Evolutionary conservation across 805 yeast genomes (phyloP).

Genomic region (Diddensiella transvaalensis): DNA sequence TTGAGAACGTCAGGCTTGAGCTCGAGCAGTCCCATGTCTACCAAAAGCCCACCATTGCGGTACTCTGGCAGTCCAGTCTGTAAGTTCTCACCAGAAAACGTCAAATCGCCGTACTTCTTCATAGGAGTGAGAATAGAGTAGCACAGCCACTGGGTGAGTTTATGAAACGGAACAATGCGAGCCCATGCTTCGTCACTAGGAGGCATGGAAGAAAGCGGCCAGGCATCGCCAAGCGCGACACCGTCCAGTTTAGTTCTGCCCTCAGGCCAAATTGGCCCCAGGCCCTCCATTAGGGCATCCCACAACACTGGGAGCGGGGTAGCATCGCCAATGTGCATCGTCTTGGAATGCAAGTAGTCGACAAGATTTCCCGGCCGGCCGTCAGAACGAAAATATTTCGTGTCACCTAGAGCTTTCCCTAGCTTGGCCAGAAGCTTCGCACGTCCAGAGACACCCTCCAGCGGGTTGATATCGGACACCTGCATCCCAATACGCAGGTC

Average conservation of each 20-base stretch:
- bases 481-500: slow-evolving; percentile 46
- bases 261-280: slow-evolving; percentile 59
- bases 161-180: slow-evolving; percentile 57
- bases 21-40: slow-evolving; percentile 50
- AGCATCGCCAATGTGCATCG: slow-evolving; percentile 5
- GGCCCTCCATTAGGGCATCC: slow-evolving; percentile 54
- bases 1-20: slow-evolving; percentile 42
- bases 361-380: slow-evolving; percentile 52
- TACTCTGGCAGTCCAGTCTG: slow-evolving; percentile 61
- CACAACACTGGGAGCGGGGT: slow-evolving; percentile 48
- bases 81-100: slow-evolving; percentile 38
- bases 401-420: slow-evolving; percentile 45
- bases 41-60: slow-evolving; percentile 62
- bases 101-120: slow-evolving; percentile 40
- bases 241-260: slow-evolving; percentile 52
- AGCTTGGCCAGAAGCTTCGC: slow-evolving; percentile 43
- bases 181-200: slow-evolving; percentile 32
- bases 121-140: slow-evolving; percentile 57
- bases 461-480: slow-evolving; percentile 43
- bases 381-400: slow-evolving; percentile 43
- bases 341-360: slow-evolving; percentile 42
- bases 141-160: slow-evolving; percentile 64
- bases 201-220: slow-evolving; percentile 39
- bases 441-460: slow-evolving; percentile 56
- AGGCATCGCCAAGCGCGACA: slow-evolving; percentile 57